A percentile compares a stretch with the other conserved stretches of the same genome.
Conservation (phyloP, 768 basidiomycete genomes). For the Pleurotus cornucopiae region DNA sequence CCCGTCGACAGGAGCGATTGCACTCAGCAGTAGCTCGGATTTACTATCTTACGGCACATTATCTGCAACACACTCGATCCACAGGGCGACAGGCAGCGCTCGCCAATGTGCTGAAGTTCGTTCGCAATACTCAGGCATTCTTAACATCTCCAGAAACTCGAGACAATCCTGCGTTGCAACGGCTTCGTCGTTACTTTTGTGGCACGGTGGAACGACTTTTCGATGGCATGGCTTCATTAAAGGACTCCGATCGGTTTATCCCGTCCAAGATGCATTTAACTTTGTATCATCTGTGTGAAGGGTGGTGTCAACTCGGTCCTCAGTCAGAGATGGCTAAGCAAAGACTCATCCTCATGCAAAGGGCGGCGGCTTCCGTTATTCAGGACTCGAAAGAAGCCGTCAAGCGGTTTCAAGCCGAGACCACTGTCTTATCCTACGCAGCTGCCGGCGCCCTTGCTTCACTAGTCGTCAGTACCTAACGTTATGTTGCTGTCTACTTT, state of each 20-base stretch:
- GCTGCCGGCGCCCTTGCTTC: slow-evolving; percentile 86
- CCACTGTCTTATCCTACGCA: slow-evolving; percentile 68
- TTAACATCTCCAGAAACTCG: slow-evolving; percentile 68
- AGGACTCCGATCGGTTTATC: slow-evolving; percentile 74
- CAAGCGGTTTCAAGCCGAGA: slow-evolving; percentile 68
- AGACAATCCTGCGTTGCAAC: slow-evolving; percentile 73
- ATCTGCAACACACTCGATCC: slow-evolving; percentile 66
- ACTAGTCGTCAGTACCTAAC: slow-evolving; percentile 64
- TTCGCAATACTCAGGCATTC: slow-evolving; percentile 76
- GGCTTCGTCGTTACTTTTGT: slow-evolving; percentile 87
- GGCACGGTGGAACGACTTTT: slow-evolving; percentile 85
- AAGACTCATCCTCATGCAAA: slow-evolving; percentile 67
- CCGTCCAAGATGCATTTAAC: slow-evolving; percentile 72
- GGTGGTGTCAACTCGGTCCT: slow-evolving; percentile 87
- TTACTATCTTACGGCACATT: slow-evolving; percentile 79
- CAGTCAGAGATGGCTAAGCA: slow-evolving; percentile 71
- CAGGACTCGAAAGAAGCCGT: slow-evolving; percentile 50
- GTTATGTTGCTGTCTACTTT: not conserved
- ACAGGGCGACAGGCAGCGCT: slow-evolving; percentile 69
- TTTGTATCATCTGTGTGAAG: slow-evolving; percentile 82
- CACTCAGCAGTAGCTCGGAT: slow-evolving; percentile 87
- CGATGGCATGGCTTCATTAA: slow-evolving; percentile 64
- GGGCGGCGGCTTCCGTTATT: slow-evolving; percentile 51
- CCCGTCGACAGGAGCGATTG: slow-evolving; percentile 70
- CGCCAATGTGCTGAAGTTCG: slow-evolving; percentile 79